A percentile compares a stretch with the other conserved stretches of the same genome.
Evolutionary conservation across 768 basidiomycete species (phyloP).

Genomic region (Suillus lakei): DNA sequence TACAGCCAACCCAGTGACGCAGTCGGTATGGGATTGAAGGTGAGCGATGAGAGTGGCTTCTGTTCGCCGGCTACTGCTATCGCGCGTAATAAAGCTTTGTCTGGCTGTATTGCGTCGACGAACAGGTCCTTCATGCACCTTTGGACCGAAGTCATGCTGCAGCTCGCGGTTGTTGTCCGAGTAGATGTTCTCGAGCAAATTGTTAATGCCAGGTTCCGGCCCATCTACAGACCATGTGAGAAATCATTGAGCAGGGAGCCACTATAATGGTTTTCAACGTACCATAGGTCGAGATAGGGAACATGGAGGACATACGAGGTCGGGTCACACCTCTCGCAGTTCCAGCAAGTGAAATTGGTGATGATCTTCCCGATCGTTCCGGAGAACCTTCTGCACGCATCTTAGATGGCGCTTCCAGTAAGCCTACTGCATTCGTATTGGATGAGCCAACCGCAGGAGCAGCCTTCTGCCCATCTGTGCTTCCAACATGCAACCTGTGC

Average conservation of each 20-base stretch:
- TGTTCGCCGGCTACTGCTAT: slow-evolving; percentile 59
- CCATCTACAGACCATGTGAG: slow-evolving; percentile 60
- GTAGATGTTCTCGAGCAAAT: slow-evolving; percentile 88
- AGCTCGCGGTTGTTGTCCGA: slow-evolving; percentile 86
- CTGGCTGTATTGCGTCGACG: slow-evolving; percentile 77
- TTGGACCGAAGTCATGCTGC: slow-evolving; percentile 91
- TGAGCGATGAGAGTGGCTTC: slow-evolving; percentile 87
- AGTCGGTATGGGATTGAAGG: slow-evolving; percentile 80
- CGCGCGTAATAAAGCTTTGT: slow-evolving; percentile 69
- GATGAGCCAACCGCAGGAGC: slow-evolving; percentile 90
- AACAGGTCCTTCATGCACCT: slow-evolving; percentile 79
- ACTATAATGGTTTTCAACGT: slow-evolving; percentile 17
- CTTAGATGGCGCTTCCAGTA: slow-evolving; percentile 77
- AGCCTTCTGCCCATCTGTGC: slow-evolving; percentile 80
- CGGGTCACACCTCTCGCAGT: slow-evolving; percentile 54
- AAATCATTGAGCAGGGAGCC: slow-evolving; percentile 5
- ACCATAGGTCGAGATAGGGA: slow-evolving; percentile 79
- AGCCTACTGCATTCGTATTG: slow-evolving; percentile 79
- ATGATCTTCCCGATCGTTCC: slow-evolving; percentile 77
- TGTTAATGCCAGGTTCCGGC: slow-evolving; percentile 87
- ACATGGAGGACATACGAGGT: slow-evolving; percentile 53
- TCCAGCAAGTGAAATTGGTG: slow-evolving; percentile 69
- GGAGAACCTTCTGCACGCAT: slow-evolving; percentile 69
- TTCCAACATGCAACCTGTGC: slow-evolving; percentile 71
- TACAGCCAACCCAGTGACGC: slow-evolving; percentile 80